Evolutionary conservation across 2,329 filamentous ascomycete species (phyloP).

Genomic region (Microcera coccophila): DNA sequence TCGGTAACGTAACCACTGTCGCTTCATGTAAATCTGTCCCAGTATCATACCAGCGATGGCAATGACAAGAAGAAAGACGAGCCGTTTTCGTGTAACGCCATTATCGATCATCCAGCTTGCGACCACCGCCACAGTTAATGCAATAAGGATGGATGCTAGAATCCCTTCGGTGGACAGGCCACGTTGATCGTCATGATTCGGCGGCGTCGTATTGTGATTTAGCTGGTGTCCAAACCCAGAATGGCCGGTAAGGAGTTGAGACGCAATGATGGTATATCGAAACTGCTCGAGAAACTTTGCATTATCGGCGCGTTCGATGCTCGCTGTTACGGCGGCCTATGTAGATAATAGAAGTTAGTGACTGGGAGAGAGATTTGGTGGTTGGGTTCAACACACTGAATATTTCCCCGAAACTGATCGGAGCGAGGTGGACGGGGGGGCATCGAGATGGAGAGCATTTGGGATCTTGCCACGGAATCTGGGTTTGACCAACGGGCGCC

Average conservation of each 20-base stretch:
- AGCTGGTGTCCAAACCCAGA: constrained; percentile 42
- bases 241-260: constrained; percentile 76
- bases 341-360: constrained; percentile 1
- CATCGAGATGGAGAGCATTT: constrained; percentile 41
- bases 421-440: constrained; percentile 36
- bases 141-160: constrained; percentile 47
- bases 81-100: constrained; percentile 54
- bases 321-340: constrained; percentile 66
- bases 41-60: constrained; percentile 51
- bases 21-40: constrained; percentile 68
- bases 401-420: constrained; percentile 47
- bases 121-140: constrained; percentile 64
- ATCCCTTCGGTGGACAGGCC: constrained; percentile 43
- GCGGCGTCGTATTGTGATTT: constrained; percentile 12
- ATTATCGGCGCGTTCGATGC: constrained; percentile 73
- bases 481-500: constrained; percentile 50
- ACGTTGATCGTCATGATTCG: constrained; percentile 22
- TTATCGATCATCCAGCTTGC: constrained; percentile 65
- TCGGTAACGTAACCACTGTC: constrained; percentile 78
- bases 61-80: constrained; percentile 44
- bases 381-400: constrained; percentile 41
- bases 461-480: constrained; percentile 50
- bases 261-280: constrained; percentile 87
- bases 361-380: not conserved
- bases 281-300: constrained; percentile 87